Base-by-base conservation (phyloP, 1,139 yeast species). In the Suhomyces chickasaworum region DNA sequence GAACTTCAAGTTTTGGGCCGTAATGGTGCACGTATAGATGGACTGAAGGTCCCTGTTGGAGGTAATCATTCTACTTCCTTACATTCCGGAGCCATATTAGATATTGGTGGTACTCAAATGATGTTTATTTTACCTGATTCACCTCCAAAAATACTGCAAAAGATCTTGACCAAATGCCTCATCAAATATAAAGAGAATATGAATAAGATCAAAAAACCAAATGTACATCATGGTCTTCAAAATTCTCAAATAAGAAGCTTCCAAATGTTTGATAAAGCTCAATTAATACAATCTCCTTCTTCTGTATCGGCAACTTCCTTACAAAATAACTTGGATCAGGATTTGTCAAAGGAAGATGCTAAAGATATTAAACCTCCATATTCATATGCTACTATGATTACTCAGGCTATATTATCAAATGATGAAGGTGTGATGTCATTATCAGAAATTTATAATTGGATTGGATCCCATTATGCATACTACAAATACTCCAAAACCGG, bases 101-200 rank as follows among this genome's bases (percentile, higher is more conserved):
- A 93, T 61, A 84, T 93, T 41, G 98, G 98, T 8, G 98, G 97
- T 3, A 91, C 96, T 12, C 99, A 93, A 68, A 93, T 93, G 99
- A 93, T 93, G 96, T 93, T 93, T 64, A 93, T 93, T 31, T 72
- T 93, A 54, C 99, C 99, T 0, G 98, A 91, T 61, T 83, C 89
- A 6, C 81, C 84, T n/a, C 97, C 97, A 1, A 68, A 68, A 25
- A 73, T 86, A 15, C 77, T 83, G 43, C 78, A 71, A 32, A 66
- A 70, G 47, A 76, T 86, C 59, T 64, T 84, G 49, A 71, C 68
- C 63, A 56, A 63, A 45, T 65, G 73, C 45, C 61, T 75, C 49
- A 46, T 64, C 7, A 66, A 66, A 46, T 73, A 69, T 51, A 65
- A 66, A 53, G 64, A 54, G 15, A 51, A 43, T 27, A 43, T 51